These are phyloP conservation scores for Trichocladium uniseriatum DNA, from an alignment of 495 filamentous ascomycete species.

Conservation along the genomic window DNA sequence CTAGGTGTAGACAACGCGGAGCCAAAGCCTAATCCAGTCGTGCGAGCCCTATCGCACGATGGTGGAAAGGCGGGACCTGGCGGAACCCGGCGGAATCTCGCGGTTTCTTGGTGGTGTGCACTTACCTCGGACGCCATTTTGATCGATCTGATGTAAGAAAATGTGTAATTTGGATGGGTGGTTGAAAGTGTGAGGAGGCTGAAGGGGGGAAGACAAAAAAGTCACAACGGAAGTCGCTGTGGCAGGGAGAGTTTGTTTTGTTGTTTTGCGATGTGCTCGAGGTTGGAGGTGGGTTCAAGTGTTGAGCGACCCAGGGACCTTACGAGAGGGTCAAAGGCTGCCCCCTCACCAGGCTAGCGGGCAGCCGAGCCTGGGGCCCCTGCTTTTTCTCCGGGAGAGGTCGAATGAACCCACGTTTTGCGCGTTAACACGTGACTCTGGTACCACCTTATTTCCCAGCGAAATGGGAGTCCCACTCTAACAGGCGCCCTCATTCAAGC, in stretches of 20 bases:
- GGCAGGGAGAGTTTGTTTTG: conserved; percentile 20
- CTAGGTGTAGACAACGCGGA: too few relatives aligned
- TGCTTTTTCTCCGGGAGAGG: conserved; percentile 14
- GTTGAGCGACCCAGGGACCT: conserved; percentile 25
- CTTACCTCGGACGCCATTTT: conserved; percentile 60
- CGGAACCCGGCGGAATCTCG: conserved; percentile 22
- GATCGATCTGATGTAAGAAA: conserved; percentile 10
- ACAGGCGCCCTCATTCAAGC: conserved; percentile 11
- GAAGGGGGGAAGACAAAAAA: conserved; percentile 2
- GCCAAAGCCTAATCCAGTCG: conserved; percentile 15
- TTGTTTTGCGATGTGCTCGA: conserved; percentile 24
- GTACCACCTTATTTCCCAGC: conserved; percentile 9
- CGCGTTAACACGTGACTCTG: conserved; percentile 18
- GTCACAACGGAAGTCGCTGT: conserved; percentile 6
- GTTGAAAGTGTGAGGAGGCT: conserved; percentile 17
- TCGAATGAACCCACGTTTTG: conserved; percentile 14
- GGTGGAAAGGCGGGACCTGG: too few relatives aligned
- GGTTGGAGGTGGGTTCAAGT: conserved; percentile 17
- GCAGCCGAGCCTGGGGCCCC: conserved; percentile 17
- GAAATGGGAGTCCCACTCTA: conserved; percentile 15
- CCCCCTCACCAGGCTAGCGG: conserved; percentile 23
- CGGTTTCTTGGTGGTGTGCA: conserved; percentile 5
- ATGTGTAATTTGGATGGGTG: conserved; percentile 14
- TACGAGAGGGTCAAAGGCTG: conserved; percentile 11
- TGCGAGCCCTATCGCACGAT: conserved; percentile 21